Evolutionary conservation across 495 filamentous ascomycete genomes (phyloP), one percentile per base, ranked within the genome.

Genomic region (Sordaria brevicollis): DNA sequence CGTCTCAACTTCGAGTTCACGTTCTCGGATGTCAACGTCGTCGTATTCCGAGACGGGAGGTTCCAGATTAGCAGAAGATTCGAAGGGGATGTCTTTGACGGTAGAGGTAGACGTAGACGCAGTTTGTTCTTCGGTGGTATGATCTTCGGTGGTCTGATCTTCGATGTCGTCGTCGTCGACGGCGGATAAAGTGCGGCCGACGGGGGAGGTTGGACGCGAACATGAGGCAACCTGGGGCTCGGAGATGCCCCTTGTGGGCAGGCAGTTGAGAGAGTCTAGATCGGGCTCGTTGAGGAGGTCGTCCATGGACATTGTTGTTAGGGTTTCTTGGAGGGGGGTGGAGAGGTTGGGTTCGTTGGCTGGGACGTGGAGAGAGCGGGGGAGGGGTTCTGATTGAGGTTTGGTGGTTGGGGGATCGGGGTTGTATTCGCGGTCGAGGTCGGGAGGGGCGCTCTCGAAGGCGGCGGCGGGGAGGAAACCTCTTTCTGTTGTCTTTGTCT

Each of bases 301-400:
- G 6, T 62, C 49, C 49, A 57, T 57, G 21, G 21, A 29, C 49
- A 29, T 29, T 29, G 49, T 29, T 6, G 49, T 25, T 25, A 57
- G 15, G 5, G 25, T 57, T 29, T 57, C 25, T 49, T 11, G 41
- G 0, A 49, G 1, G 19, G 19, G 1, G 8, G 5, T 0, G 9
- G 41, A 8, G 17, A 4, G 17, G 6, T 2, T 6, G 15, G 17
- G 0, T 41, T 17, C 17, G 1, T 41, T 1, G n/a, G n/a, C n/a
- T n/a, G n/a, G n/a, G 17, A 19, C 39, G 0, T n/a, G n/a, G n/a
- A n/a, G 0, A 49, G 1, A 9, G 19, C 0, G 8, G 5, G 0
- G 9, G 41, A 8, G 17, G 1, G 17, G 6, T 2, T 6, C n/a
- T n/a, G n/a, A n/a, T n/a, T n/a, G n/a, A 6, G 17, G 0, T 41